phyloP scores from a whole-genome alignment of 2,329 filamentous ascomycete genomes.

The Botryotinia narcissicola region DNA sequence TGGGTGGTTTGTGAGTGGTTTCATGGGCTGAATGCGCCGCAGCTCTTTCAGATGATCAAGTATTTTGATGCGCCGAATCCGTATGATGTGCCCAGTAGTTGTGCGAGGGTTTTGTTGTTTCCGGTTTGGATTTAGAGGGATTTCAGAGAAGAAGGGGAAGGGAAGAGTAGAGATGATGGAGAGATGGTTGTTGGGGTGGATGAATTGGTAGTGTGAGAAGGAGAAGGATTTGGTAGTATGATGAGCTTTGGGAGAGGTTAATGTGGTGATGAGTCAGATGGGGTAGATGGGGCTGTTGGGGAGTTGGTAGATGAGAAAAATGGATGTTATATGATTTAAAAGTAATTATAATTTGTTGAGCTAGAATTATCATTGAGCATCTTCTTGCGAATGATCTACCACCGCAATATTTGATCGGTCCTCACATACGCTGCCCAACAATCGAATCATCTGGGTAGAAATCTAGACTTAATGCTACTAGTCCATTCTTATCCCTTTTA shows the following conservation, averaged over 20 bases:
- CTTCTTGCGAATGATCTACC: background rate
- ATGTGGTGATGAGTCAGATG: background rate
- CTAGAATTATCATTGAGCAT: background rate
- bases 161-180: too few relatives aligned
- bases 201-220: background rate
- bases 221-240: too few relatives aligned
- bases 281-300: background rate
- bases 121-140: slow-evolving; percentile 21
- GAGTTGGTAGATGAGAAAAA: background rate
- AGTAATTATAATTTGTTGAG: background rate
- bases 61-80: slow-evolving; percentile 24
- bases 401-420: too few relatives aligned
- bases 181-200: background rate
- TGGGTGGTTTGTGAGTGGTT: slow-evolving; percentile 35
- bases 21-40: slow-evolving; percentile 31
- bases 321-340: background rate
- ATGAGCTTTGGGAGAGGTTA: background rate
- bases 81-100: slow-evolving; percentile 24
- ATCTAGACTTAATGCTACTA: background rate
- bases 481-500: background rate
- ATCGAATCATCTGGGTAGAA: background rate
- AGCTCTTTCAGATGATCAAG: slow-evolving; percentile 31
- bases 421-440: background rate
- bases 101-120: slow-evolving; percentile 27
- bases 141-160: background rate